phyloP scores from a whole-genome alignment of 1,139 yeast species.

The Saccharomyces hybrid region DNA sequence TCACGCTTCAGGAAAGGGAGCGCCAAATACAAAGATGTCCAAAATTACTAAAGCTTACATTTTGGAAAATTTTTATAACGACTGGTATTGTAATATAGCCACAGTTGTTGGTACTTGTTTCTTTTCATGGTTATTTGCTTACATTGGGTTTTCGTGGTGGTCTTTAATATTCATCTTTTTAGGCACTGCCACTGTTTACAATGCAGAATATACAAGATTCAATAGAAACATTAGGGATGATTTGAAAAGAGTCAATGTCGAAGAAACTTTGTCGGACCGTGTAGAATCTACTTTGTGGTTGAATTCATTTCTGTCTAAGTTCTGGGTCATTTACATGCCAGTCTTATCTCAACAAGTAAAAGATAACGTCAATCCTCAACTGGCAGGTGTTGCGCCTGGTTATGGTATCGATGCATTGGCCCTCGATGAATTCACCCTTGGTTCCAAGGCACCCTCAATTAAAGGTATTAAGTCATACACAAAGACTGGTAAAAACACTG shows the following conservation, averaged over 20 bases:
- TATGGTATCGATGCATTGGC: slow-evolving; percentile 68
- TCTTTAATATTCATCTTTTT: slow-evolving; percentile 51
- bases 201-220: slow-evolving; percentile 64
- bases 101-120: slow-evolving; percentile 62
- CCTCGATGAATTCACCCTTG: slow-evolving; percentile 69
- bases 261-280: slow-evolving; percentile 52
- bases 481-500: slow-evolving; percentile 53
- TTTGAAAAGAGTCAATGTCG: slow-evolving; percentile 52
- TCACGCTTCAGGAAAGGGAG: slow-evolving; percentile 26
- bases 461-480: slow-evolving; percentile 65
- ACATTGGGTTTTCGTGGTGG: slow-evolving; percentile 38
- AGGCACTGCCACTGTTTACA: slow-evolving; percentile 57
- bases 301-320: slow-evolving; percentile 64
- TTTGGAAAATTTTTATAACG: slow-evolving; percentile 59
- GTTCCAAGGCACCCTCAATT: slow-evolving; percentile 70
- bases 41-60: slow-evolving; percentile 49
- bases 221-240: slow-evolving; percentile 68
- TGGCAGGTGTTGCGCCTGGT: slow-evolving; percentile 72
- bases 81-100: slow-evolving; percentile 63
- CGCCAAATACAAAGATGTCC: slow-evolving; percentile 24
- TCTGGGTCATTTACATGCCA: slow-evolving; percentile 85
- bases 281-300: slow-evolving; percentile 75
- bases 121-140: slow-evolving; percentile 60
- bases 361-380: slow-evolving; percentile 54
- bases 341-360: slow-evolving; percentile 70